Base-by-base conservation (phyloP, 2,329 filamentous ascomycete species). In the Alternaria conjuncta region DNA sequence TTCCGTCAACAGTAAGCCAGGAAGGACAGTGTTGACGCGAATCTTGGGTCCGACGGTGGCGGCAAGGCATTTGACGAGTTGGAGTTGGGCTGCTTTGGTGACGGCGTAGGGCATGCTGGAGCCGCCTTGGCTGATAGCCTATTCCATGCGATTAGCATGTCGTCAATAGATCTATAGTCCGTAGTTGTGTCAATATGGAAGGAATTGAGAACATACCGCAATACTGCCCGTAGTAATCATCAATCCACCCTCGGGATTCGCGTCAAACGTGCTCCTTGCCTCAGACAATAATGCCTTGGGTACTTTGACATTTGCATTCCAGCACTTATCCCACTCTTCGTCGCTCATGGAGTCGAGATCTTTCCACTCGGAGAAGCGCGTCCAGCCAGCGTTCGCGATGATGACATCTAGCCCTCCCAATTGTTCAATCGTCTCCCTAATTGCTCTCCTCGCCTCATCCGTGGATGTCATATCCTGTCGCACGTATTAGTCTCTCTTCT, bases 371-470 rank as follows among this genome's bases (percentile, higher is more conserved):
- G 84, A 81, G 67, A 90, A 86, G 64, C 85, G 86, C 1, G 88
- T 90, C 86, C 87, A 90, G 23, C 88, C 88, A 18, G 90, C 91
- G 78, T 96, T 96, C 3, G 90, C 91, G 71, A 95, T 87, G 49
- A 96, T 83, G 44, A 93, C 85, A 79, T 96, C 92, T n/a, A 96
- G 78, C 1, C 89, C 88, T 5, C 90, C 91, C 66, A 93, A 84
- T n/a, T 79, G 79, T 25, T 84, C 80, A 51, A 89, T 83, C 2
- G 88, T 86, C 47, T 89, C 84, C 18, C 85, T 79, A 1, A 94
- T 87, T 0, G 90, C 84, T 1, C 82, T 81, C 53, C 83, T 78
- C 65, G 92, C 87, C 25, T 91, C 90, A 2, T 81, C 78, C 32
- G 87, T 84, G 6, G 83, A 81, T 15, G 86, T 88, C 47, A 92